phyloP scores from a whole-genome alignment of 352 stramenopile species.

The Globisporangium nunn region DNA sequence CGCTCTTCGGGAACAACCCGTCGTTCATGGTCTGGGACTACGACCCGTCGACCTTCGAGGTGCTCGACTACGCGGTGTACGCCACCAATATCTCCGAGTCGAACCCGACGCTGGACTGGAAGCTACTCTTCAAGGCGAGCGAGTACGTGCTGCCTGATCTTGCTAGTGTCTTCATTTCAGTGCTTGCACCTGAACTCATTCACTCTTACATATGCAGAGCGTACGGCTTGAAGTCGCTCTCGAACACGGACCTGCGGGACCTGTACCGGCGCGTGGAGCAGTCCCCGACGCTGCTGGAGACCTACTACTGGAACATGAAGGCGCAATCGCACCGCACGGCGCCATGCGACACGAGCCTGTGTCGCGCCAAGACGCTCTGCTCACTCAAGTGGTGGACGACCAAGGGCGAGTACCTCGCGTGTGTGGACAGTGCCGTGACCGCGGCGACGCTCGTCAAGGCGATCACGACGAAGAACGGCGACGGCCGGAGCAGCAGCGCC shows the following conservation, averaged over 20 bases:
- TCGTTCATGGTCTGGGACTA: slow-evolving; percentile 87
- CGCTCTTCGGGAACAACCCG: slow-evolving; percentile 87
- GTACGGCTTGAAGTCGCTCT: slow-evolving; percentile 54
- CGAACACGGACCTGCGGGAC: slow-evolving; percentile 25
- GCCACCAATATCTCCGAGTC: slow-evolving; percentile 56
- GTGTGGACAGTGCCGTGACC: slow-evolving; percentile 27
- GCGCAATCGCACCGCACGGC: slow-evolving; percentile 43
- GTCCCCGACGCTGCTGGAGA: slow-evolving; percentile 47
- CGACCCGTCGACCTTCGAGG: slow-evolving; percentile 50
- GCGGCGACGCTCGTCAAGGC: slow-evolving; percentile 14
- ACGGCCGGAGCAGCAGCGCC: background rate
- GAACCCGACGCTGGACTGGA: slow-evolving; percentile 35
- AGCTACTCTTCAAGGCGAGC: slow-evolving; percentile 43
- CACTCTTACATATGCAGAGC: slow-evolving; percentile 10
- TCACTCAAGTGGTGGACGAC: slow-evolving; percentile 82
- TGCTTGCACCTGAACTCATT: too few relatives aligned
- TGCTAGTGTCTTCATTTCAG: too few relatives aligned
- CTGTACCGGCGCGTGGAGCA: slow-evolving; percentile 42
- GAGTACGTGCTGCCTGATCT: slow-evolving; percentile 10
- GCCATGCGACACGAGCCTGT: slow-evolving; percentile 37
- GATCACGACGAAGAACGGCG: slow-evolving; percentile 1
- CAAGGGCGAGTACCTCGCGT: slow-evolving; percentile 56
- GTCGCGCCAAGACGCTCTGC: slow-evolving; percentile 55
- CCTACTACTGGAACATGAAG: slow-evolving; percentile 85
- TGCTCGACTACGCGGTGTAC: slow-evolving; percentile 72